Conservation (phyloP, 2,329 filamentous ascomycete species). For the Leptographium flavum region DNA sequence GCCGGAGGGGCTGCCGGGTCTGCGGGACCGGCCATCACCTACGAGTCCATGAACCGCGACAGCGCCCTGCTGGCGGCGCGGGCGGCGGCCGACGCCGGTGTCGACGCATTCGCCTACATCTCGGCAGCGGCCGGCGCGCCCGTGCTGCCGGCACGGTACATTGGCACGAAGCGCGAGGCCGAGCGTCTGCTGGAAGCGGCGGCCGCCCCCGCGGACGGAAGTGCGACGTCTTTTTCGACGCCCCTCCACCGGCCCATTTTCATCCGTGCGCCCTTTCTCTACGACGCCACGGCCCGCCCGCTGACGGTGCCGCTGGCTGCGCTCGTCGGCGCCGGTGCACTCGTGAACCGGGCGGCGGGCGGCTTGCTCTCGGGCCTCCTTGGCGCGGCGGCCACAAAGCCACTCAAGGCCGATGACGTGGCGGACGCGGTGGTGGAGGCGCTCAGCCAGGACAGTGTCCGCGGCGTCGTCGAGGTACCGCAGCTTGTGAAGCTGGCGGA, state of each 20-base stretch:
- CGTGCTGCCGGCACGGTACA: slow-evolving; percentile 71
- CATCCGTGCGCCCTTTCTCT: slow-evolving; percentile 75
- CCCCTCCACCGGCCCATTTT: slow-evolving; percentile 59
- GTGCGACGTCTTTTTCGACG: slow-evolving; percentile 64
- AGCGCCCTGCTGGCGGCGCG: slow-evolving; percentile 70
- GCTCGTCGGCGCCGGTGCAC: slow-evolving; percentile 56
- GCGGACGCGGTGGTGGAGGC: slow-evolving; percentile 85
- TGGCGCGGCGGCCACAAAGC: slow-evolving; percentile 73
- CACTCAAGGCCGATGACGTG: slow-evolving; percentile 73
- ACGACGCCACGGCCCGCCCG: slow-evolving; percentile 61
- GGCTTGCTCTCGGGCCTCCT: slow-evolving; percentile 63
- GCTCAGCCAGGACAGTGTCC: slow-evolving; percentile 56
- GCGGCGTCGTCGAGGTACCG: slow-evolving; percentile 62
- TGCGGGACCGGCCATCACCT: slow-evolving; percentile 44
- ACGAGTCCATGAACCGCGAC: slow-evolving; percentile 96
- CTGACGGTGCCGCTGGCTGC: slow-evolving; percentile 78
- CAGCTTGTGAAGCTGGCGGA: slow-evolving; percentile 71
- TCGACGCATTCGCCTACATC: slow-evolving; percentile 68
- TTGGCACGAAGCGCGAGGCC: slow-evolving; percentile 82
- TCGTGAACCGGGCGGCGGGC: slow-evolving; percentile 65
- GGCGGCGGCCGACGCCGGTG: slow-evolving; percentile 51
- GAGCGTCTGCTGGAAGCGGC: slow-evolving; percentile 32
- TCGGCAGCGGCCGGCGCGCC: slow-evolving; percentile 80
- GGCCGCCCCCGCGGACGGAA: slow-evolving; percentile 23
- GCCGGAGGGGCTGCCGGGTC: too few relatives aligned